Percentiles rank a stretch among this genome's conserved stretches.
Conservation (phyloP, 2,329 filamentous ascomycete species). For the Xylogone sp. region DNA sequence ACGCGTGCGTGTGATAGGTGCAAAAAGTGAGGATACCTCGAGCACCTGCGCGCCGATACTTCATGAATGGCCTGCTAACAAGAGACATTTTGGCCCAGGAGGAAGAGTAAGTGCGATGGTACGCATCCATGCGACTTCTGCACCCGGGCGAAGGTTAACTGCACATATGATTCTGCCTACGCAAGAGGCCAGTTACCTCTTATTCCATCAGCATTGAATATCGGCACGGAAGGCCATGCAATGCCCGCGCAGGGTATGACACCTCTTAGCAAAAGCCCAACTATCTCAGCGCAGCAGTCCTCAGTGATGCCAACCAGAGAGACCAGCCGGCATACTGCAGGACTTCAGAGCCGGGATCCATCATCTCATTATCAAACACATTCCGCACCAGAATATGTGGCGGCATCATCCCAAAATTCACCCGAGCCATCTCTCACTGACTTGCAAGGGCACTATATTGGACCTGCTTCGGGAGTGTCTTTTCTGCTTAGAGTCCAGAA, state of each 20-base stretch:
- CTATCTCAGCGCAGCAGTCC: not conserved
- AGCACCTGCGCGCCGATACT: not conserved
- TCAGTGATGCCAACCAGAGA: not conserved
- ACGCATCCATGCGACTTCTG: conserved; percentile 36
- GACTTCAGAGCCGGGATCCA: not conserved
- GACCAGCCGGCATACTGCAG: not conserved
- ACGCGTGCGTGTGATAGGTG: conserved; percentile 45
- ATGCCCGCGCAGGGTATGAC: not conserved
- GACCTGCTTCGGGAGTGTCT: conserved; percentile 50
- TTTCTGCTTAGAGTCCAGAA: conserved; percentile 53
- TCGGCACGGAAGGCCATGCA: not conserved
- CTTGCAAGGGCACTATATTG: conserved; percentile 49
- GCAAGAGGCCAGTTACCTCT: conserved; percentile 39
- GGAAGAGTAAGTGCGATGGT: conserved; percentile 37
- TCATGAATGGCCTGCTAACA: conserved; percentile 5
- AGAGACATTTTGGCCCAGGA: conserved; percentile 14
- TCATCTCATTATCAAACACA: not conserved
- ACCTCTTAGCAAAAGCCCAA: not conserved
- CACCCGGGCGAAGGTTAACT: conserved; percentile 27
- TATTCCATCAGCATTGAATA: not conserved
- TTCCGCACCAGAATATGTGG: not conserved
- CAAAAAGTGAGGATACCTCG: conserved; percentile 36
- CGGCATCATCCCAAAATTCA: conserved; percentile 2
- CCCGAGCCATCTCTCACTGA: conserved; percentile 5
- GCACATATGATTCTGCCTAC: conserved; percentile 47